These are phyloP conservation scores for Limnomonas spitsbergensis DNA, from an alignment of 139 green algal genomes.

Conservation along the genomic window DNA sequence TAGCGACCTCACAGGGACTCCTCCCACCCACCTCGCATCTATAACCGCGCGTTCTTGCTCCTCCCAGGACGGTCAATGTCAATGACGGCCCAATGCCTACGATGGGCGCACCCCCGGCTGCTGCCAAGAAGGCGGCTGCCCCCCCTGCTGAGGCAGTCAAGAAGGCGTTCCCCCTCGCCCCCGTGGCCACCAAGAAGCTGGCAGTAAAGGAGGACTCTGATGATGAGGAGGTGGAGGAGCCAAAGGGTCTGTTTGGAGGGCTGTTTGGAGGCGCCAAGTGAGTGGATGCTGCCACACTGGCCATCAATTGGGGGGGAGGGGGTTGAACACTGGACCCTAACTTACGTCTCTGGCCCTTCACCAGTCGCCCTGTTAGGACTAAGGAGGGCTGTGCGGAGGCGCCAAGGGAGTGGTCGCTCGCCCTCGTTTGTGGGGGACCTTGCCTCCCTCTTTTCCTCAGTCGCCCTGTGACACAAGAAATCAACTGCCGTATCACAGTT, in stretches of 20 bases:
- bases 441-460: neutral
- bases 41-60: no score
- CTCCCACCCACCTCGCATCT: no score
- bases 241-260: neutral
- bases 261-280: neutral
- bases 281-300: no score
- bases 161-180: neutral
- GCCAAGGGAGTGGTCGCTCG: neutral
- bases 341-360: neutral
- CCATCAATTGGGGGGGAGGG: no score
- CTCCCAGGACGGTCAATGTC: neutral
- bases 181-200: no score
- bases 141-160: no score
- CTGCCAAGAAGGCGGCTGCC: neutral
- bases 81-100: neutral
- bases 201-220: no score
- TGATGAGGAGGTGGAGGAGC: neutral
- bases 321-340: neutral
- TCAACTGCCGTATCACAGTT: no score
- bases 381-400: neutral
- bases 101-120: neutral
- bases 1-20: neutral
- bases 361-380: no score
- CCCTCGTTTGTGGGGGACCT: neutral
- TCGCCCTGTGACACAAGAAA: no score